These are phyloP conservation scores for Diospyros kaki DNA, from an alignment of 148 eudicot species.

Conservation along the genomic window DNA sequence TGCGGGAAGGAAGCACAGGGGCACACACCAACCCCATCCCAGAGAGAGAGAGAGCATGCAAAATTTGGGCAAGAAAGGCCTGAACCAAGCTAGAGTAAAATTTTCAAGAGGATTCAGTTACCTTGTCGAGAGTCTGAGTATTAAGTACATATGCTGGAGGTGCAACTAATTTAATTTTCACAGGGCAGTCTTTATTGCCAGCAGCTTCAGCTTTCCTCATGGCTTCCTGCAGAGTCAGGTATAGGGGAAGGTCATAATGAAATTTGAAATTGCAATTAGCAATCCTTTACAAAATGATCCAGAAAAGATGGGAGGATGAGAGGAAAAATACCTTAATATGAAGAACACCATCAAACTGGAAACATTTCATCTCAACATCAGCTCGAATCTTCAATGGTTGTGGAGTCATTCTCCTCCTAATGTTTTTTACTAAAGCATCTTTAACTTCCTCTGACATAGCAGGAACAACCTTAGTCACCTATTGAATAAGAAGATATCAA, in stretches of 20 bases:
- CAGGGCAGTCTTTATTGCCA: constrained; percentile 90
- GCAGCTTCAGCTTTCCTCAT: constrained; percentile 98
- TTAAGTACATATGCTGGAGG: constrained; percentile 92
- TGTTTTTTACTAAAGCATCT: constrained; percentile 74
- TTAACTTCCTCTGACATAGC: constrained; percentile 86
- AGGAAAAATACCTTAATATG: constrained; percentile 75
- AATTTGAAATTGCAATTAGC: neutral
- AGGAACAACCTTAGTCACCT: constrained; percentile 82
- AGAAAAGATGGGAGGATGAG: constrained; percentile 1
- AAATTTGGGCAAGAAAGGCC: neutral
- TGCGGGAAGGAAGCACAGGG: no score
- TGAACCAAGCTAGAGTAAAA: neutral
- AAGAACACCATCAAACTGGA: constrained; percentile 94
- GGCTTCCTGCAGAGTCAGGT: constrained; percentile 55
- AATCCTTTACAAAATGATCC: neutral
- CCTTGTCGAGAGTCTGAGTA: constrained; percentile 99
- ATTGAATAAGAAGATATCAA: constrained; percentile 18
- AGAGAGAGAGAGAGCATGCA: neutral
- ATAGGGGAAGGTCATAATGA: constrained; percentile 1
- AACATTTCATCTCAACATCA: constrained; percentile 96
- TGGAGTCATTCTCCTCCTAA: constrained; percentile 94
- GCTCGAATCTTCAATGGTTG: constrained; percentile 97
- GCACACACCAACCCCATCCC: neutral
- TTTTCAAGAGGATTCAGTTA: constrained; percentile 16
- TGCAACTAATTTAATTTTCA: constrained; percentile 92